Base-by-base conservation (phyloP, 805 yeast genomes). In the Metschnikowia cerradonensis region DNA sequence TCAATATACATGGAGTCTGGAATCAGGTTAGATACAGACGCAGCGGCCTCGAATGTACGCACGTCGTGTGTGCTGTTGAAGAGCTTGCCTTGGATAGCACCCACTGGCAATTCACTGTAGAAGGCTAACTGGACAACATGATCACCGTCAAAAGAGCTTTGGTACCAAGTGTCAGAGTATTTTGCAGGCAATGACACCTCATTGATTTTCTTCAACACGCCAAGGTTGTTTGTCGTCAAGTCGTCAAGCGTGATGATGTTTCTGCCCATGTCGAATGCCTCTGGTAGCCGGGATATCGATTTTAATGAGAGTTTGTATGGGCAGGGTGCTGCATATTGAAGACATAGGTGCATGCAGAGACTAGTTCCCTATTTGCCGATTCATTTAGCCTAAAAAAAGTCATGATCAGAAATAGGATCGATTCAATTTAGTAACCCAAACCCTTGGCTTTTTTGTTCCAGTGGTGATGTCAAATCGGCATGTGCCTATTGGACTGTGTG, bases 71-170 rank as follows among this genome's bases (percentile, higher is more conserved):
- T 59, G 19, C 80, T 72, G 50, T 76, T 74, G 48, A 77, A 68
- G 7, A 75, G 67, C 56, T 72, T 75, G 49, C 86, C 84, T 53
- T 83, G 82, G 45, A 90, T 70, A 3, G 83, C 85, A 14, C 94
- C 96, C 3, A 90, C 92, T 6, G 96, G 90, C 5, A 87, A 79
- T 60, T 86, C 96, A 45, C 85, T 79, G 66, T 76, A 86, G 67
- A 75, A 87, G 0, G 85, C 87, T 49, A 83, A 68, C 60, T 83
- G 77, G 33, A 77, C 76, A 33, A 85, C 68, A 30, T 81, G 83
- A 22, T 74, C 81, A 1, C 73, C 60, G 2, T 73, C 69, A 23
- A 76, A 64, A 13, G 81, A 69, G 20, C 76, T 76, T 31, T 72
- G 57, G 55, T 83, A 82, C 77, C 84, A 84, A 2, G 67, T 55